Evolutionary conservation across 2,329 filamentous ascomycete species (phyloP).

Genomic region (Alternaria sp.): DNA sequence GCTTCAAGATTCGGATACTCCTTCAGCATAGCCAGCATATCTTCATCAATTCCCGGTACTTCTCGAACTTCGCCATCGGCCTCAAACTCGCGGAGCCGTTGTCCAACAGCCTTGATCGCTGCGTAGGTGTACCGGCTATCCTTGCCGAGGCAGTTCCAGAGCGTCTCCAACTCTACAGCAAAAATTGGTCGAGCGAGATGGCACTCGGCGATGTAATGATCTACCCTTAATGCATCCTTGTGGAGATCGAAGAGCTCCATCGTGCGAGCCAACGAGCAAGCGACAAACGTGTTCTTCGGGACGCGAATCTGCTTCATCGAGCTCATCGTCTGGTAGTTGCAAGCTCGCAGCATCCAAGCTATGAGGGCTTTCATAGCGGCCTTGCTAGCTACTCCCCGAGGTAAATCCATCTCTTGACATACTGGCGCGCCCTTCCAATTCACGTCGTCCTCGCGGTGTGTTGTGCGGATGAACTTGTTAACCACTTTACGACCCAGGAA

Average conservation of each 20-base stretch:
- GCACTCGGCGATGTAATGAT: slow-evolving; percentile 16
- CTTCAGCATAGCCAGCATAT: slow-evolving; percentile 14
- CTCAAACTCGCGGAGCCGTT: slow-evolving; percentile 2
- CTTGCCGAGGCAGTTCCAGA: slow-evolving; percentile 30
- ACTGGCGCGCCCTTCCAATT: slow-evolving; percentile 7
- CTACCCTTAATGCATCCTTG: slow-evolving; percentile 25
- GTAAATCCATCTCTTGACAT: slow-evolving; percentile 20
- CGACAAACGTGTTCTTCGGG: slow-evolving; percentile 25
- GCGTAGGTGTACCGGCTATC: slow-evolving; percentile 26
- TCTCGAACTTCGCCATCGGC: not conserved
- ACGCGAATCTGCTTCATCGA: slow-evolving; percentile 20
- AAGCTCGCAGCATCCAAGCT: slow-evolving; percentile 34
- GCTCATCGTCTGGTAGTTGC: slow-evolving; percentile 10
- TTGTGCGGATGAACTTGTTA: slow-evolving; percentile 20
- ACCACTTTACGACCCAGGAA: slow-evolving; percentile 24
- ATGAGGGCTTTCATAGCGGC: slow-evolving; percentile 22
- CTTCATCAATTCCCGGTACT: not conserved
- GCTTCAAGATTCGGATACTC: slow-evolving; percentile 7
- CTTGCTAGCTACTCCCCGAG: slow-evolving; percentile 11
- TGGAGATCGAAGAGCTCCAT: slow-evolving; percentile 25
- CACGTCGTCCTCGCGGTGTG: slow-evolving; percentile 14
- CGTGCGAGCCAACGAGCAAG: slow-evolving; percentile 28
- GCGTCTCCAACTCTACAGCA: slow-evolving; percentile 19
- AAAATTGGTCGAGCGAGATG: slow-evolving; percentile 23
- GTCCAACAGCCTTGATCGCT: slow-evolving; percentile 18